These are phyloP conservation scores for Vanrija pseudolonga DNA, from an alignment of 1,284 basidiomycete species.

Conservation along the genomic window DNA sequence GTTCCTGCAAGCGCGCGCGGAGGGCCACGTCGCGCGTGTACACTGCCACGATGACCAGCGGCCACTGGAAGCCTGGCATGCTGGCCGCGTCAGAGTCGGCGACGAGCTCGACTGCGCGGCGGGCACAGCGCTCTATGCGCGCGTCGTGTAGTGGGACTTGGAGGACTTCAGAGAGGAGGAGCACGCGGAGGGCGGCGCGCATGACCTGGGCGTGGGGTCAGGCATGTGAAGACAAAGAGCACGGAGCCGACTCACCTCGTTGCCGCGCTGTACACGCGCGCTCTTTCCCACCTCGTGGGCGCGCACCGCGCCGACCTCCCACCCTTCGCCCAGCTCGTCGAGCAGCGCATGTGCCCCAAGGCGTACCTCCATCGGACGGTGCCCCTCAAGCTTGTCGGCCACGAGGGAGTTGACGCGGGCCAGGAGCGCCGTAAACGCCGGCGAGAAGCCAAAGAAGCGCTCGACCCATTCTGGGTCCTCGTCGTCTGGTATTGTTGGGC, in stretches of 20 bases:
- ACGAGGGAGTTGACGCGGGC: constrained; percentile 16
- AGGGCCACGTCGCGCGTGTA: not conserved
- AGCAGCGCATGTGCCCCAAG: not conserved
- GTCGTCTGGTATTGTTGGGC: not conserved
- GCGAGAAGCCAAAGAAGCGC: constrained; percentile 18
- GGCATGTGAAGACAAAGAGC: too few species aligned
- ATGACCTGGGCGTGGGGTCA: constrained; percentile 8
- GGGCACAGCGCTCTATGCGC: not conserved
- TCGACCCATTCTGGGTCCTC: constrained; percentile 20
- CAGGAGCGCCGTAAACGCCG: constrained; percentile 11
- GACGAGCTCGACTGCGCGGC: constrained; percentile 15
- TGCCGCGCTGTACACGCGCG: constrained; percentile 19
- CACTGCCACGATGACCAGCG: not conserved
- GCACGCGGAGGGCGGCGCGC: constrained; percentile 10
- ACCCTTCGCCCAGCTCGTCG: constrained; percentile 7
- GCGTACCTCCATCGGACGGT: not conserved
- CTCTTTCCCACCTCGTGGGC: constrained; percentile 10
- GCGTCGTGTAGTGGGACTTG: constrained; percentile 9
- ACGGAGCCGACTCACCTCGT: constrained; percentile 1
- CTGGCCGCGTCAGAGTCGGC: constrained; percentile 10
- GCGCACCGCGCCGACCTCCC: constrained; percentile 8
- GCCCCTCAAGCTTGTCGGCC: not conserved
- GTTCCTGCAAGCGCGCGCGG: constrained; percentile 1
- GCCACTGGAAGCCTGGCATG: constrained; percentile 16
- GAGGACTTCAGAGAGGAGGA: constrained; percentile 21